Evolutionary conservation across 2,329 filamentous ascomycete genomes (phyloP).

Genomic region (Paecilomyces formosus): DNA sequence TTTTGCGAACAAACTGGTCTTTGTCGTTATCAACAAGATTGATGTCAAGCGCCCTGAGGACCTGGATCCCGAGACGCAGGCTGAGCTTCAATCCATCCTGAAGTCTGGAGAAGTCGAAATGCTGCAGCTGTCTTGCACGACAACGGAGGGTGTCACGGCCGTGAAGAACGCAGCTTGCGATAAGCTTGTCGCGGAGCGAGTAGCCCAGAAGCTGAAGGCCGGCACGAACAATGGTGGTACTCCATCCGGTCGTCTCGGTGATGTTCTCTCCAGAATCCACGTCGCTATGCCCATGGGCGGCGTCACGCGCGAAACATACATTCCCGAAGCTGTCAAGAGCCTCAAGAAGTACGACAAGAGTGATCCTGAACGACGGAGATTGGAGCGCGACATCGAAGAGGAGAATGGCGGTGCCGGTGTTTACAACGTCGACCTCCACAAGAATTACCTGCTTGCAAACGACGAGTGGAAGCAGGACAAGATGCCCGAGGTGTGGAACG

Average conservation of each 20-base stretch:
- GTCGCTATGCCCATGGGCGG: constrained; percentile 90
- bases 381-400: constrained; percentile 82
- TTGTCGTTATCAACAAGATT: constrained; percentile 97
- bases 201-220: constrained; percentile 88
- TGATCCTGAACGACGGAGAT: constrained; percentile 71
- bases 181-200: constrained; percentile 82
- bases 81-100: constrained; percentile 68
- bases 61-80: constrained; percentile 68
- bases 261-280: constrained; percentile 90
- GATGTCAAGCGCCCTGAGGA: constrained; percentile 85
- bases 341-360: constrained; percentile 84
- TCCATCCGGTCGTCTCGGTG: constrained; percentile 73
- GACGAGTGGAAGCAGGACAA: constrained; percentile 94
- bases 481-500: constrained; percentile 87
- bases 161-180: constrained; percentile 96
- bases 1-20: constrained; percentile 95
- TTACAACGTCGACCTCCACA: constrained; percentile 85
- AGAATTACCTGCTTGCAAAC: constrained; percentile 80
- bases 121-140: constrained; percentile 89
- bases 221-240: constrained; percentile 73
- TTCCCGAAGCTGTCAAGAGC: constrained; percentile 75
- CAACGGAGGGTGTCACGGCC: constrained; percentile 84
- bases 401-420: constrained; percentile 94
- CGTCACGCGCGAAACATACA: constrained; percentile 69
- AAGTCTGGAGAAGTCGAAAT: constrained; percentile 88